Evolutionary conservation across 495 filamentous ascomycete species (phyloP), one percentile per base, ranked within the genome.

Genomic region (Daldinia grandis): DNA sequence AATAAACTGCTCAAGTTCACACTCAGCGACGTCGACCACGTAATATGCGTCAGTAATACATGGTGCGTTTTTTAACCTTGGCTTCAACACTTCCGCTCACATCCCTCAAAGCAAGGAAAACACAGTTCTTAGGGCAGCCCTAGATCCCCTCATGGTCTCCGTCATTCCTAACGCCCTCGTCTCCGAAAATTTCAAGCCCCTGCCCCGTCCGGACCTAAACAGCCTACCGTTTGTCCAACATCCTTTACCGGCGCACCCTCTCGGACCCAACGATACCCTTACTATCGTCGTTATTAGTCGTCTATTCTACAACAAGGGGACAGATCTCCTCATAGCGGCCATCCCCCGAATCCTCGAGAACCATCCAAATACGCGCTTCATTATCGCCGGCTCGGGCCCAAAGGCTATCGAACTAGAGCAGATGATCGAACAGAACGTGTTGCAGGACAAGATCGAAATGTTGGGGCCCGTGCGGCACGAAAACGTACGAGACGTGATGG

Each of bases 301-400:
- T 21, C 91, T 99, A 12, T 99, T 98, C 78, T 98, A 98, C 82
- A 99, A 99, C 81, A 99, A 99, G 77, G 95, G 95, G 50, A 98
- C 93, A 5, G 96, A 98, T 78, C 87, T 99, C 0, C 85, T 99
- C 0, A 96, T 97, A 30, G 95, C 95, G 24, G 92, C 93, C 6
- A 95, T 99, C 44, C 95, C 95, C 2, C 91, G 94, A 56, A 97
- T 99, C 33, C 87, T 97, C 24, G 89, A 92, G 27, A 86, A 87
- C 24, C 92, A 99, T 76, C 92, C 93, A 0, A 93, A 98, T 77
- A 95, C 97, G 2, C 93, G 94, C 51, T 99, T 99, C 79, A 94
- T 99, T 76, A 97, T 99, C 73, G 95, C 92, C 31, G 95, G 95
- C 5, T 94, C 92, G 4, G 95, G 95, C 0, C 95, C 95, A 19